Conservation (phyloP, 768 basidiomycete genomes). For the Mycena galopus region DNA sequence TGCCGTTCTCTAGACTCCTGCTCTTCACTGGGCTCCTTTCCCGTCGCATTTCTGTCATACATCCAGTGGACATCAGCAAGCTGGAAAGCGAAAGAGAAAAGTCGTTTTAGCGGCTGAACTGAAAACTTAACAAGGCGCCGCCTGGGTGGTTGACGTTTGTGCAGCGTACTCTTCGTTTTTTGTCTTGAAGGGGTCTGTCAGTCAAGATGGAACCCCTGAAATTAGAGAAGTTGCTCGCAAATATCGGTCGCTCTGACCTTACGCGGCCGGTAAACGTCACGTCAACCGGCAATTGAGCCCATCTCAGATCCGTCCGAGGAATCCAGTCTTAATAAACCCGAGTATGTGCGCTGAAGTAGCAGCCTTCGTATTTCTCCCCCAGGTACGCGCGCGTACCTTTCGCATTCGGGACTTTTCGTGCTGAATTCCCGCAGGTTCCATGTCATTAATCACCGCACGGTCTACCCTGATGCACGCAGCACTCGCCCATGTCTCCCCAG, state of each 20-base stretch:
- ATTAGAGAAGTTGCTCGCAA: slow-evolving; percentile 17
- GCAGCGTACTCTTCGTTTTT: slow-evolving; percentile 44
- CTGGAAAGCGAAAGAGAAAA: slow-evolving; percentile 9
- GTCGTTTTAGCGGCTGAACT: not conserved
- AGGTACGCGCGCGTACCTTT: slow-evolving; percentile 12
- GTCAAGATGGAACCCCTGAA: slow-evolving; percentile 17
- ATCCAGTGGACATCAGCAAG: not conserved
- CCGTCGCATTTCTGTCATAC: slow-evolving; percentile 17
- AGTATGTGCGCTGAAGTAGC: not conserved
- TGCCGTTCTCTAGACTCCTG: slow-evolving; percentile 14
- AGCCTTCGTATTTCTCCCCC: not conserved
- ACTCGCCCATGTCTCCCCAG: slow-evolving; percentile 62
- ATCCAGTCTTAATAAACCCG: slow-evolving; percentile 30
- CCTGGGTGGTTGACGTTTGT: slow-evolving; percentile 9
- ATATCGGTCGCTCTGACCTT: slow-evolving; percentile 4
- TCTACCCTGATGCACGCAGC: slow-evolving; percentile 65
- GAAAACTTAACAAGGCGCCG: not conserved
- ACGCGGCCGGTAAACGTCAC: slow-evolving; percentile 48
- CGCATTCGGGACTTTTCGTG: not conserved
- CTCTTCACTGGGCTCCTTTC: slow-evolving; percentile 25
- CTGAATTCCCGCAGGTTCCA: slow-evolving; percentile 31
- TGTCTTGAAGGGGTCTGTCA: slow-evolving; percentile 34
- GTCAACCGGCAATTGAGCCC: slow-evolving; percentile 41
- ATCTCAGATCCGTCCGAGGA: slow-evolving; percentile 23
- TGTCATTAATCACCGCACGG: slow-evolving; percentile 53